A percentile compares a stretch with the other conserved stretches of the same genome.
These are phyloP conservation scores for Colletotrichum plurivorum DNA, from an alignment of 2,329 filamentous ascomycete genomes.

Conservation along the genomic window DNA sequence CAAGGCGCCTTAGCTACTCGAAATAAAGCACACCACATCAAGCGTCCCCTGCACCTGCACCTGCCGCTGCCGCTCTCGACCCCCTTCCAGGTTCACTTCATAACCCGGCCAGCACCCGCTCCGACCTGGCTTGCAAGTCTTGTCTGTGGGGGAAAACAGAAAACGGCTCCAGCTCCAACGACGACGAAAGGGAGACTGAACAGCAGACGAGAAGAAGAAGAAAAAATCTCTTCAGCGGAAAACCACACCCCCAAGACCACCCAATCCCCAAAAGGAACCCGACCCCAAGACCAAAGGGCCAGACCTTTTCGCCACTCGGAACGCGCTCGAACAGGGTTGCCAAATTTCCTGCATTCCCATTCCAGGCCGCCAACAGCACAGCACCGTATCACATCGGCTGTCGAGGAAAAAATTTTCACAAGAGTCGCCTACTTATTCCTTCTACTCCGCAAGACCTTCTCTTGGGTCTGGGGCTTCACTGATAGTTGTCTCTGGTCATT, in stretches of 20 bases:
- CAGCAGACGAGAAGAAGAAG: conserved; percentile 5
- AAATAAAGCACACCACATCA: conserved; percentile 39
- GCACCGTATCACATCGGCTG: conserved; percentile 25
- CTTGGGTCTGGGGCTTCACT: background rate
- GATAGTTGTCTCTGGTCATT: conserved; percentile 12
- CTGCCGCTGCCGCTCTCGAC: conserved; percentile 32
- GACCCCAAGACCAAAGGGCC: conserved; percentile 19
- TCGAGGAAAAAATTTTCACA: conserved; percentile 36
- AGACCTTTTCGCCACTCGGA: conserved; percentile 36
- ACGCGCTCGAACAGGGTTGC: conserved; percentile 30
- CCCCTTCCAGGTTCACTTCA: conserved; percentile 15
- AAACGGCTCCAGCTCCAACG: conserved; percentile 2
- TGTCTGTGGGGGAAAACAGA: conserved; percentile 18
- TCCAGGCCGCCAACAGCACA: conserved; percentile 37
- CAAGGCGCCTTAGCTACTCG: conserved; percentile 37
- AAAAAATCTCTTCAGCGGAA: conserved; percentile 38
- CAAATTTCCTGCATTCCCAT: conserved; percentile 39
- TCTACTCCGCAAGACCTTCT: background rate
- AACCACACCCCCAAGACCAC: background rate
- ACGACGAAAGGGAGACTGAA: background rate
- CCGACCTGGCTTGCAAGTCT: conserved; percentile 16
- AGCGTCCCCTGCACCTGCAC: conserved; percentile 36
- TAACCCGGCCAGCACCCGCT: conserved; percentile 39
- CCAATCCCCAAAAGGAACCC: too few relatives aligned
- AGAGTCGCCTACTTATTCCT: conserved; percentile 28